phyloP scores from a whole-genome alignment of 805 yeast genomes.

The Yarrowia deformans region DNA sequence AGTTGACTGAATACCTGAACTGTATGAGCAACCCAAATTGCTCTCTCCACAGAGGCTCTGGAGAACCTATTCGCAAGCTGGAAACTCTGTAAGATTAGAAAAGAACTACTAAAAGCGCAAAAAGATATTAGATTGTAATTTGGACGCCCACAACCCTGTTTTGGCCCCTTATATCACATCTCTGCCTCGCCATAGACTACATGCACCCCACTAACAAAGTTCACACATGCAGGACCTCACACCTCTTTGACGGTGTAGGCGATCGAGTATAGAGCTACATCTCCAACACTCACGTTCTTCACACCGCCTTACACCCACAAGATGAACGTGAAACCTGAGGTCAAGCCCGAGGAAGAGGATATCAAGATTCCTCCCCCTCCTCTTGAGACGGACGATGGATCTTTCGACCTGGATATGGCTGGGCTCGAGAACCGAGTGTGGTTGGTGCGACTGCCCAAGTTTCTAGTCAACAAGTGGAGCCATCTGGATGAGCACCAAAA shows the following conservation, averaged over 20 bases:
- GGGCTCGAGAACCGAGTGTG: conserved; percentile 77
- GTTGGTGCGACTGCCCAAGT: conserved; percentile 90
- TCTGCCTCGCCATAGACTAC: too few species aligned
- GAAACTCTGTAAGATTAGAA: too few species aligned
- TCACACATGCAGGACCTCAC: not conserved
- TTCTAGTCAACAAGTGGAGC: conserved; percentile 82
- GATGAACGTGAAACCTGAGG: conserved; percentile 17
- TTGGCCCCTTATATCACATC: too few species aligned
- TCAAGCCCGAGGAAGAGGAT: conserved; percentile 28
- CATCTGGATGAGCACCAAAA: conserved; percentile 69
- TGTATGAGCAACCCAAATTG: too few species aligned
- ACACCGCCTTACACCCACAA: not conserved
- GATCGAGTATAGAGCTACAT: not conserved
- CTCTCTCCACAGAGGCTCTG: too few species aligned
- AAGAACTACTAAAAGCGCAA: too few species aligned
- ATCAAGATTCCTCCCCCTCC: conserved; percentile 43
- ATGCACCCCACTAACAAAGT: not conserved
- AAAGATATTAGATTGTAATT: too few species aligned
- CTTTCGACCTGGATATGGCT: conserved; percentile 68
- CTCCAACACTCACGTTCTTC: not conserved
- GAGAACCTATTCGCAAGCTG: too few species aligned
- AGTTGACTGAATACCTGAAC: too few species aligned
- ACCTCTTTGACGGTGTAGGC: not conserved
- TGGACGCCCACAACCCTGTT: not conserved
- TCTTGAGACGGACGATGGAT: conserved; percentile 39